Evolutionary conservation across 306 rosid species (phyloP), one percentile per base, ranked within the genome.

Genomic region (Coriaria nepalensis): DNA sequence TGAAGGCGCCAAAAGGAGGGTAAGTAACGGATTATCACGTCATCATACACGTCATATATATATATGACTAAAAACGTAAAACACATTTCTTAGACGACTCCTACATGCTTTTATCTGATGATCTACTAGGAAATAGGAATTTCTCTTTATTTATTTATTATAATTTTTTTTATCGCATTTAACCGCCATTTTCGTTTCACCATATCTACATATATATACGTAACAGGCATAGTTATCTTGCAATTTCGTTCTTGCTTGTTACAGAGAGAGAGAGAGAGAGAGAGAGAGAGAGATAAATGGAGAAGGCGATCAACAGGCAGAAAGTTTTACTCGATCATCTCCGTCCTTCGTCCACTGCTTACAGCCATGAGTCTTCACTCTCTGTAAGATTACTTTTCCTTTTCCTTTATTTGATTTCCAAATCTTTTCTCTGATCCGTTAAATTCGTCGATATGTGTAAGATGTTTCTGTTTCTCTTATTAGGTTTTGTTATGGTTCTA

Each of bases 291-390:
- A 43, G 9, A 9, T 32, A 41, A 0, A 57, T 57, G 63, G 63
- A 57, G 63, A 47, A 37, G 13, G 63, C 63, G 41, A 57, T 57
- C 14, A 47, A 57, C 39, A 38, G 63, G 33, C 63, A 57, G 47
- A 57, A 48, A 50, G 54, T 57, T 40, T 57, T 57, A 53, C 63
- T 57, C 12, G 53, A 57, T 6, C 63, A 57, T 47, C 63, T 57
- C 33, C 63, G 54, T 5, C 63, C 60, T 32, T 35, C 63, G 8
- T 46, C 63, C 11, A 20, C 63, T 8, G 13, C 49, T 57, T 43
- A 42, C 10, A 11, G 10, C 40, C 40, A 47, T 4, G 50, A 57
- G n/a, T 57, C 63, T 32, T 33, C 54, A 3, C 43, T 57, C 1
- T 57, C 63, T 50, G 63, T 57, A 47, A 15, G 47, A 57, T 57